Percentiles rank a stretch among this genome's conserved stretches.
phyloP scores from a whole-genome alignment of 1,284 basidiomycete genomes.

The Sanghuangporus weigelae region DNA sequence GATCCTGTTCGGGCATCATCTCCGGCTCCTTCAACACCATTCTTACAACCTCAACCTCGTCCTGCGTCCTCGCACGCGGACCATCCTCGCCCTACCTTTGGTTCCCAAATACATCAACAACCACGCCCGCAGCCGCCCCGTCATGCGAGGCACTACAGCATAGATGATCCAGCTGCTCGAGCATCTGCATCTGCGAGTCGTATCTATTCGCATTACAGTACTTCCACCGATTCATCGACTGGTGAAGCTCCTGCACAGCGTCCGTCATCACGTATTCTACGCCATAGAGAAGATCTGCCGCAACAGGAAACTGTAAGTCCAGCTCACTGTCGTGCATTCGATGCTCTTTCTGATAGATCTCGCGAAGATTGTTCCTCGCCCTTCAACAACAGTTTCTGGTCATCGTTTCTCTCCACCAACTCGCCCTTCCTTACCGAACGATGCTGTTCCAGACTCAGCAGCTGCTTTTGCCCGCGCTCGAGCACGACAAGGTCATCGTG shows the following conservation, averaged over 20 bases:
- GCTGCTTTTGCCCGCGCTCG: not conserved
- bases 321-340: not conserved
- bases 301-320: slow-evolving; percentile 10
- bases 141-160: not conserved
- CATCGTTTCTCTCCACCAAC: not conserved
- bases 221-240: not conserved
- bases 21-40: not conserved
- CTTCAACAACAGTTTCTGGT: not conserved
- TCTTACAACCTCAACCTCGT: not conserved
- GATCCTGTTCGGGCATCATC: not conserved
- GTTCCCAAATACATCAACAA: not conserved
- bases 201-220: not conserved
- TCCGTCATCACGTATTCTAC: not conserved
- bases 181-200: slow-evolving; percentile 1
- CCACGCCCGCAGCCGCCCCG: not conserved
- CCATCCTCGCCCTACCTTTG: not conserved
- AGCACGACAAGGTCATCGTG: not conserved
- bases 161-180: slow-evolving; percentile 4
- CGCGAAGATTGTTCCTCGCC: slow-evolving; percentile 10
- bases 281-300: not conserved
- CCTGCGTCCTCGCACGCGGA: not conserved
- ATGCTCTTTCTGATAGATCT: not conserved
- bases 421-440: slow-evolving; percentile 2
- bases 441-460: not conserved
- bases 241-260: not conserved